Conservation (phyloP, 2,329 filamentous ascomycete species). For the Nemania sp. region DNA sequence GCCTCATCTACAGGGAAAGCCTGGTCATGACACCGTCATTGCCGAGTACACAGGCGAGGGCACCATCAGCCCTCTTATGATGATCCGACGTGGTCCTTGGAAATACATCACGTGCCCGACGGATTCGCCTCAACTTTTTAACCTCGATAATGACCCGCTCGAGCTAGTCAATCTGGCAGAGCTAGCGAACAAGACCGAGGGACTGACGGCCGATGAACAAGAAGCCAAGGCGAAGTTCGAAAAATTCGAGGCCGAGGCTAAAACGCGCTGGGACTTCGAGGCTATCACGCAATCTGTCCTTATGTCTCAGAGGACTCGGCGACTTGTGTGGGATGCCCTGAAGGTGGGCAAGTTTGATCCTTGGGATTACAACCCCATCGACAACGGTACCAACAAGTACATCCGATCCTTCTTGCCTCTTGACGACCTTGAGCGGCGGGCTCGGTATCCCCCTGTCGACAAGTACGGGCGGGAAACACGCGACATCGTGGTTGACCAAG, state of each 20-base stretch:
- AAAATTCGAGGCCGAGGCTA: slow-evolving; percentile 79
- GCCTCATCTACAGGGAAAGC: slow-evolving; percentile 76
- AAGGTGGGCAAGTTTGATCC: slow-evolving; percentile 79
- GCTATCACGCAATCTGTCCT: slow-evolving; percentile 80
- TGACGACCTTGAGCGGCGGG: slow-evolving; percentile 81
- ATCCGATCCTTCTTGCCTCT: slow-evolving; percentile 86
- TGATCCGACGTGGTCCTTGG: slow-evolving; percentile 91
- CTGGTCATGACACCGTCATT: slow-evolving; percentile 87
- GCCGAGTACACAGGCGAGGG: slow-evolving; percentile 97
- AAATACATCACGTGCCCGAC: slow-evolving; percentile 90
- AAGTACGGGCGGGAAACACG: slow-evolving; percentile 63
- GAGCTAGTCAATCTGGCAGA: slow-evolving; percentile 81
- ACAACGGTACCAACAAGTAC: slow-evolving; percentile 77
- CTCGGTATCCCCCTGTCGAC: slow-evolving; percentile 77
- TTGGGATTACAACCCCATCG: slow-evolving; percentile 86
- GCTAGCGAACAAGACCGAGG: slow-evolving; percentile 54
- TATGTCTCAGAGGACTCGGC: slow-evolving; percentile 80
- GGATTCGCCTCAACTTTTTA: slow-evolving; percentile 86
- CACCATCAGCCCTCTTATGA: slow-evolving; percentile 88
- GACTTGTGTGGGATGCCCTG: slow-evolving; percentile 83
- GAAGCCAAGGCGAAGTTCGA: slow-evolving; percentile 65
- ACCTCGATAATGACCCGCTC: slow-evolving; percentile 78
- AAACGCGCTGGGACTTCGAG: slow-evolving; percentile 82
- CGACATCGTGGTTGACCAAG: slow-evolving; percentile 56
- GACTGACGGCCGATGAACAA: slow-evolving; percentile 58